Evolutionary conservation across 495 filamentous ascomycete species (phyloP).

Genomic region (Aspergillus heteromorphus): DNA sequence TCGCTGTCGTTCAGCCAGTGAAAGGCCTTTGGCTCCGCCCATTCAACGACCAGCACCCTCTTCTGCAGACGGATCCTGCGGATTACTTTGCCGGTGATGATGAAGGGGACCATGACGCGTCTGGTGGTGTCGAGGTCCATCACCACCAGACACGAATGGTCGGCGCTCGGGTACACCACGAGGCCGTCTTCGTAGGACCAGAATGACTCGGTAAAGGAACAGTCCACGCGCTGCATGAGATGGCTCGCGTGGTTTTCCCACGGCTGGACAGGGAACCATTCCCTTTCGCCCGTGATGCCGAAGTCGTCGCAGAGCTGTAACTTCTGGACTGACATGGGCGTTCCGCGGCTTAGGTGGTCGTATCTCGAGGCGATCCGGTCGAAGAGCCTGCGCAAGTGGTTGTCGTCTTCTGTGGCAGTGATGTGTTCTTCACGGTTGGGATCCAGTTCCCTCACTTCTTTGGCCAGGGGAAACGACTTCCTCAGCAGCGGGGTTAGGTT

Average conservation of each 20-base stretch:
- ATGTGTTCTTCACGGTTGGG: constrained; percentile 6
- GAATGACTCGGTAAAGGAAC: constrained; percentile 49
- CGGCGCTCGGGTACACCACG: constrained; percentile 49
- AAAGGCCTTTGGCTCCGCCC: constrained; percentile 55
- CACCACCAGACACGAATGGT: constrained; percentile 41
- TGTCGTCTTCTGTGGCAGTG: constrained; percentile 1
- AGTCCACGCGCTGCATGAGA: constrained; percentile 29
- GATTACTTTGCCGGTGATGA: constrained; percentile 47
- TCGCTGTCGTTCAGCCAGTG: constrained; percentile 55
- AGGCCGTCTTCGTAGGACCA: constrained; percentile 60
- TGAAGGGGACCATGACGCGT: constrained; percentile 49
- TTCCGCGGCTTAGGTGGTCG: constrained; percentile 45
- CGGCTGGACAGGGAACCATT: constrained; percentile 46
- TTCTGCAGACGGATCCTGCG: constrained; percentile 54
- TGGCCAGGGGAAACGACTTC: constrained; percentile 48
- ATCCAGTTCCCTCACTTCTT: constrained; percentile 45
- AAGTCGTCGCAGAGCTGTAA: constrained; percentile 33
- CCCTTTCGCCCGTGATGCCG: constrained; percentile 27
- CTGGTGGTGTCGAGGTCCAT: constrained; percentile 48
- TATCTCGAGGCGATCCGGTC: constrained; percentile 53
- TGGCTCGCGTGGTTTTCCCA: constrained; percentile 53
- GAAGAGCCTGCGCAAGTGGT: constrained; percentile 42
- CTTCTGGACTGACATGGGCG: constrained; percentile 45
- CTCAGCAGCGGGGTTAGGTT: constrained; percentile 43
- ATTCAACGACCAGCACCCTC: constrained; percentile 57